phyloP scores from a whole-genome alignment of 2,329 filamentous ascomycete genomes.

The Sphaerulina musiva region DNA sequence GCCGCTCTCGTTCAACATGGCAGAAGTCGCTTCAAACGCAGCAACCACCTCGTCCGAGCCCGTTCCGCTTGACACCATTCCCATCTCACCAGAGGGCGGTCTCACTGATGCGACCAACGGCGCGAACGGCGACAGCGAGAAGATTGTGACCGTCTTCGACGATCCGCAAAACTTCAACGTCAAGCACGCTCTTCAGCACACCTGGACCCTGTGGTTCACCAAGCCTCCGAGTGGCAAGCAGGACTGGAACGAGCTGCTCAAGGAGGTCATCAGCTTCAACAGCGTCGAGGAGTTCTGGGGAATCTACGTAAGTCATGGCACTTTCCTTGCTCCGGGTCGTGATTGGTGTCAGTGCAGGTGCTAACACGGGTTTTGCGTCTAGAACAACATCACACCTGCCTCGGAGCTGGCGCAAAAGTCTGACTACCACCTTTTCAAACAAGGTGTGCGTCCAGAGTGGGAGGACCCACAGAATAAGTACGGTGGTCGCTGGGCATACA shows the following conservation, averaged over 20 bases:
- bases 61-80: conserved; percentile 51
- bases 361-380: conserved; percentile 12
- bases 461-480: conserved; percentile 98
- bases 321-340: not conserved
- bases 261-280: conserved; percentile 98
- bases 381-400: conserved; percentile 98
- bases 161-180: conserved; percentile 99
- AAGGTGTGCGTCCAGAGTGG: conserved; percentile 94
- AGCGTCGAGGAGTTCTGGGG: conserved; percentile 99
- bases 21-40: conserved; percentile 28
- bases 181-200: conserved; percentile 95
- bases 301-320: conserved; percentile 70
- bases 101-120: conserved; percentile 44
- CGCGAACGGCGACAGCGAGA: conserved; percentile 42
- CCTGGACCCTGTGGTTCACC: conserved; percentile 99
- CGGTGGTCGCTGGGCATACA: conserved; percentile 97
- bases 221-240: conserved; percentile 93
- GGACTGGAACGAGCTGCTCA: conserved; percentile 97
- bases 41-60: conserved; percentile 29
- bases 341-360: conserved; percentile 4
- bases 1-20: conserved; percentile 25
- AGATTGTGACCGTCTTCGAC: conserved; percentile 90
- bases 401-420: conserved; percentile 95
- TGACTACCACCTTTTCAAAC: conserved; percentile 99
- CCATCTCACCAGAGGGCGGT: conserved; percentile 47